Base-by-base conservation (phyloP, 176 grass and related monocot genomes). In the Zea luxurians region DNA sequence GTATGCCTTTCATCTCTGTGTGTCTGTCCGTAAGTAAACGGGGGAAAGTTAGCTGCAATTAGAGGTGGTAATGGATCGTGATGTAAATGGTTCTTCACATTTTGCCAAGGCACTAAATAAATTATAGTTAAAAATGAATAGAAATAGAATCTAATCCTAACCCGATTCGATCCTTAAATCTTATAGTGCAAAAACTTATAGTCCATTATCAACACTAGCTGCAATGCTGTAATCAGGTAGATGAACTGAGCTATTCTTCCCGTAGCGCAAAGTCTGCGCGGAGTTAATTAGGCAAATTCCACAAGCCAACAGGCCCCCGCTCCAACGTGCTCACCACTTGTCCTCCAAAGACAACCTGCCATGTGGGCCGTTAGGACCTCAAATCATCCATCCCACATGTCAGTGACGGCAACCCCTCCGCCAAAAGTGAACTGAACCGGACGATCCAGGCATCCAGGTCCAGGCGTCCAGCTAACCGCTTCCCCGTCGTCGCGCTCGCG, bases 221-320 rank as follows among this genome's bases (percentile, higher is more conserved):
- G 38, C 38, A 40, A 40, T 40, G 38, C 38, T 40, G 1, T 40
- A 1, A 40, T 5, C 13, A 13, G 61, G 62, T 75, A 0, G 71
- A 70, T 27, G 18, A 40, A 10, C 43, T 17, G 64, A 53, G 45
- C 63, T 7, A 45, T 67, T 77, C 27, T 27, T 65, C 73, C 49
- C 4, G n/a, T n/a, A n/a, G n/a, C n/a, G n/a, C n/a, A n/a, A n/a
- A 34, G 48, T 45, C 62, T 5, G 18, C 67, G 42, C 45, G 35
- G 36, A 54, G 53, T n/a, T 7, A 7, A 62, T 71, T 47, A 10
- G 47, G 55, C 58, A 77, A 58, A 36, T 81, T 53, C 58, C 82
- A 21, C 43, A 70, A 77, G 41, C 63, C 63, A 27, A 27, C 27
- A 27, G 27, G 27, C 27, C 27, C 18, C 43, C 2, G 15, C 27